Percentiles rank a stretch among this genome's conserved stretches.
These are phyloP conservation scores for Osmanthus fragrans DNA, from an alignment of 257 asterid genomes.

Conservation along the genomic window DNA sequence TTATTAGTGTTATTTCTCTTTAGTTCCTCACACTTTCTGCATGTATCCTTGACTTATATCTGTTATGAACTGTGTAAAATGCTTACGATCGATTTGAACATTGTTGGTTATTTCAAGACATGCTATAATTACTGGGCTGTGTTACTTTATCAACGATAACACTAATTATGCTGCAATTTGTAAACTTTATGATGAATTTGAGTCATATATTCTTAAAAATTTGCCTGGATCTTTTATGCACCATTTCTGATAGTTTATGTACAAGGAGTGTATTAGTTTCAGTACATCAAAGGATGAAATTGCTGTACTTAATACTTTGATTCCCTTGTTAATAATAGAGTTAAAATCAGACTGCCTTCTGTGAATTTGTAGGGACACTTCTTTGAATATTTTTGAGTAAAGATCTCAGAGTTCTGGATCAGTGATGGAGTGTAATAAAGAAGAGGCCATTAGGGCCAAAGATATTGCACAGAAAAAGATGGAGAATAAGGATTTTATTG, in stretches of 20 bases:
- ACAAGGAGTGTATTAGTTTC: not conserved
- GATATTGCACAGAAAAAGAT: conserved; percentile 49
- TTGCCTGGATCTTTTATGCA: not conserved
- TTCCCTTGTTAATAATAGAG: not conserved
- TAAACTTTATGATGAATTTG: not conserved
- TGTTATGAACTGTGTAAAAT: not conserved
- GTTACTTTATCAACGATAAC: not conserved
- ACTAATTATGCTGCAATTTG: not conserved
- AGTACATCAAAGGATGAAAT: not conserved
- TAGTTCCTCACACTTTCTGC: not conserved
- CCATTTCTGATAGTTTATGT: not conserved
- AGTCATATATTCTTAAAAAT: not conserved
- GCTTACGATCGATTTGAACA: not conserved
- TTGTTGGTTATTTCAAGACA: not conserved
- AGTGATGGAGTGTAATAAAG: conserved; percentile 50
- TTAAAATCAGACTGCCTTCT: not conserved
- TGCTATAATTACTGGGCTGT: not conserved
- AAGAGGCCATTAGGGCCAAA: conserved; percentile 48
- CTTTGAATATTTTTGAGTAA: not conserved
- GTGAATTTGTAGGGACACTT: not conserved
- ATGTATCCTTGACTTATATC: not conserved
- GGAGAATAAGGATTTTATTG: conserved; percentile 45
- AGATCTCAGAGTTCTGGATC: not conserved
- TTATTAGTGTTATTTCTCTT: not conserved
- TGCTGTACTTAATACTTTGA: not conserved